Percentiles rank a stretch among this genome's conserved stretches.
Evolutionary conservation across 129 eudicot genomes (phyloP).

Genomic region (Escallonia herrerae): DNA sequence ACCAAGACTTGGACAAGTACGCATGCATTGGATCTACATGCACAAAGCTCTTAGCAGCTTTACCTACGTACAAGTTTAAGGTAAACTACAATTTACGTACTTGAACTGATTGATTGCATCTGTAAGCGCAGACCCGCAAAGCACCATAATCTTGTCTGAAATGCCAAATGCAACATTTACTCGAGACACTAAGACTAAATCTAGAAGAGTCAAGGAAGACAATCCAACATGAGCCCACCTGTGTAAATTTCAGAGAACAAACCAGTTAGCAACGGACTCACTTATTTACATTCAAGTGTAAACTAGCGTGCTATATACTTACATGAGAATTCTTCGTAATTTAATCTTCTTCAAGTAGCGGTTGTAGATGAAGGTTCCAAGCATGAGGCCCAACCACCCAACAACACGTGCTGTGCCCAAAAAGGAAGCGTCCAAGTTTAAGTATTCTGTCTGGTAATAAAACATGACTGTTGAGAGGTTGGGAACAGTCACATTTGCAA

Average conservation of each 20-base stretch:
- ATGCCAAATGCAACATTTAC: slow-evolving; percentile 57
- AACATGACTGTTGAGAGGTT: slow-evolving; percentile 85
- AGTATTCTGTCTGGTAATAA: slow-evolving; percentile 84
- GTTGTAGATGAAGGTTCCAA: slow-evolving; percentile 82
- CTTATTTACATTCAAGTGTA: not conserved
- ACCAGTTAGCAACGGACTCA: slow-evolving; percentile 1
- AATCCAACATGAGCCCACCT: slow-evolving; percentile 81
- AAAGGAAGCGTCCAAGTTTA: slow-evolving; percentile 82
- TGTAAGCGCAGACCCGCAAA: slow-evolving; percentile 82
- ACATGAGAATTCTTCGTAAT: slow-evolving; percentile 75
- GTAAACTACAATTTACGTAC: slow-evolving; percentile 25
- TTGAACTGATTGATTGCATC: slow-evolving; percentile 95
- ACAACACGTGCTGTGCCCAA: slow-evolving; percentile 84
- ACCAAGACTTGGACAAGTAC: not conserved
- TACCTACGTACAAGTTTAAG: too few relatives aligned
- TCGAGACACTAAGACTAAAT: slow-evolving; percentile 69
- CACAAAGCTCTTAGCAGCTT: too few relatives aligned
- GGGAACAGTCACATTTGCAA: slow-evolving; percentile 81
- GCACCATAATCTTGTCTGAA: slow-evolving; percentile 69
- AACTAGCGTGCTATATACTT: slow-evolving; percentile 14
- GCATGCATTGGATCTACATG: not conserved
- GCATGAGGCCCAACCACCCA: slow-evolving; percentile 89
- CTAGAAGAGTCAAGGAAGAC: slow-evolving; percentile 50
- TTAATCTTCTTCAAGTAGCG: slow-evolving; percentile 77
- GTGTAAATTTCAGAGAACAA: slow-evolving; percentile 21